phyloP scores from a whole-genome alignment of 164 flowering plant species.

The Umbellularia californica region DNA sequence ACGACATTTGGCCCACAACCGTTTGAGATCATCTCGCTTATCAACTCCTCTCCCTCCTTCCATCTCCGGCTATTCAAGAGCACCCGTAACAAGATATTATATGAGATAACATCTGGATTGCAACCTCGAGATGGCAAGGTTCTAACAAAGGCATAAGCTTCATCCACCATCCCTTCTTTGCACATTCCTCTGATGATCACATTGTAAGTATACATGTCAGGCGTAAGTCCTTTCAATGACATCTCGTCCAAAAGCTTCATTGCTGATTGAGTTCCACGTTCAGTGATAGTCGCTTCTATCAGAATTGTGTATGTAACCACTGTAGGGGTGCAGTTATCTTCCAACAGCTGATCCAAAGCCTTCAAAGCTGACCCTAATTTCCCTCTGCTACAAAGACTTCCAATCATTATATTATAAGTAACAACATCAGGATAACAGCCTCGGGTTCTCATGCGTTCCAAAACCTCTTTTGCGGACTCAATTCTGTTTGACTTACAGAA shows the following conservation, averaged over 20 bases:
- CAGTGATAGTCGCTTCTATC: conserved; percentile 59
- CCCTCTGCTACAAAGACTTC: conserved; percentile 67
- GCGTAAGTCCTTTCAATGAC: conserved; percentile 50
- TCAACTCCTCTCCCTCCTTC: conserved; percentile 52
- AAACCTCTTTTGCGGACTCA: conserved; percentile 40
- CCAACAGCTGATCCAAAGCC: conserved; percentile 50
- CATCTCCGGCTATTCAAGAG: conserved; percentile 50
- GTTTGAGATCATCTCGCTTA: conserved; percentile 47
- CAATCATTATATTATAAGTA: conserved; percentile 75
- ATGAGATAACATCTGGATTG: conserved; percentile 60
- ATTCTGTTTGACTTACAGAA: conserved; percentile 57
- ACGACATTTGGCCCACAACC: conserved; percentile 62
- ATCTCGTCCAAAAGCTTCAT: conserved; percentile 69
- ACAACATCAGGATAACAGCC: conserved; percentile 68
- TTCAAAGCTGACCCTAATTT: conserved; percentile 51
- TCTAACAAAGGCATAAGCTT: conserved; percentile 50
- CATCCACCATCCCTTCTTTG: conserved; percentile 55
- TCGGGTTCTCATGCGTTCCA: conserved; percentile 45
- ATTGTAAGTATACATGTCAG: conserved; percentile 69
- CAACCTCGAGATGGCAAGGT: conserved; percentile 40
- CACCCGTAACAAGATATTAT: conserved; percentile 56
- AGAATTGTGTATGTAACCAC: conserved; percentile 75
- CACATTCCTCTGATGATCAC: conserved; percentile 73
- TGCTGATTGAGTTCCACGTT: conserved; percentile 50
- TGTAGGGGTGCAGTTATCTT: conserved; percentile 54